Evolutionary conservation across 1,139 yeast genomes (phyloP), one percentile per base, ranked within the genome.

Genomic region (Kodamaea sp.): DNA sequence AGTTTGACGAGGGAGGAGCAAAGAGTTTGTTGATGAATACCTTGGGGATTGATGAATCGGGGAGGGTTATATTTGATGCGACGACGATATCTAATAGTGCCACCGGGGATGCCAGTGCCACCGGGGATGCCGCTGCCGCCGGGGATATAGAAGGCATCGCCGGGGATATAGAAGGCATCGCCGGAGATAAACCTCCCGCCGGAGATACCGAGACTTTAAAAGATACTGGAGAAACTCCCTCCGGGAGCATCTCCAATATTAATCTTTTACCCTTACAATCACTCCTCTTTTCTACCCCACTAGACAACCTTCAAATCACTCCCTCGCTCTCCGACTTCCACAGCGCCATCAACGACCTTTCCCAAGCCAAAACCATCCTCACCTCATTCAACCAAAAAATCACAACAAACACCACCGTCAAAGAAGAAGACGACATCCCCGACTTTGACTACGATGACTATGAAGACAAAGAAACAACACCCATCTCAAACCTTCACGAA

Each of bases 1-100:
- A 89, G 45, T 90, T 89, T 54, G 97, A 90, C 58, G 96, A 90
- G 63, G 96, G 97, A 28, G 97, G 97, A 5, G 90, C 97, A 7
- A 87, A 84, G 53, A 85, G 95, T 38, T 65, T 90, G 41, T 64
- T 90, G 36, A 63, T 88, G 51, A 89, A 88, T 50, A 79, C 90
- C 1, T 70, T 90, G 40, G 67, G 67, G 39, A 72, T 81, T 12
- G 85, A 81, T 49, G 46, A 61, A 4, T 56, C 68, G 1, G 87
- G 89, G 0, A 58, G 84, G 39, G 78, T 84, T n/a, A 75, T 80
- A 1, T 80, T 81, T 52, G 88, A 81, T 50, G 76, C 78, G 7
- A 67, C 77, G 1, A 59, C 74, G 2, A 60, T 54, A n/a, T n/a
- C n/a, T n/a, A n/a, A n/a, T n/a, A n/a, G n/a, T 22, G 5, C 40